These are phyloP conservation scores for Stereum hirsutum DNA, from an alignment of 1,284 basidiomycete species.

Conservation along the genomic window DNA sequence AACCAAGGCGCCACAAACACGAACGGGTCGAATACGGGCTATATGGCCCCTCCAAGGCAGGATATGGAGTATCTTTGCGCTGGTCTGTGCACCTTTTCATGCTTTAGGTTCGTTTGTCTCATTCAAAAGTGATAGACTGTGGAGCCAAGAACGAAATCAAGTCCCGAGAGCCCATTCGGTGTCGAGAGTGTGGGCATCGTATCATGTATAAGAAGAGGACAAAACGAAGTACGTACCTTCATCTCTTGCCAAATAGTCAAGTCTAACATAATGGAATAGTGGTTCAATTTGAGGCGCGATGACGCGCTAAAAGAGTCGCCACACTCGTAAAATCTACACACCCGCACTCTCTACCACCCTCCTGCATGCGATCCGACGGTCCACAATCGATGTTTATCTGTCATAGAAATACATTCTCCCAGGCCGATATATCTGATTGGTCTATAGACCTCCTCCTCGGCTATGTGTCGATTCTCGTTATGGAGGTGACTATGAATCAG, in stretches of 20 bases:
- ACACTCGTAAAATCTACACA: neutral
- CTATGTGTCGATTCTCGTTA: too few relatives aligned
- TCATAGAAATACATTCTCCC: too few relatives aligned
- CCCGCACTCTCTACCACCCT: neutral
- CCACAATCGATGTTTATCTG: too few relatives aligned
- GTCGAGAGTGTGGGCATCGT: conserved; percentile 94
- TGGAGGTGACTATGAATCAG: too few relatives aligned
- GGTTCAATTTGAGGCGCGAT: conserved; percentile 87
- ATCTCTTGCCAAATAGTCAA: conserved; percentile 10
- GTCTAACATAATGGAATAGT: conserved; percentile 30
- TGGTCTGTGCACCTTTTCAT: conserved; percentile 42
- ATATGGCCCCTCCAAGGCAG: conserved; percentile 33
- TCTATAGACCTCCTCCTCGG: too few relatives aligned
- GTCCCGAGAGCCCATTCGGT: conserved; percentile 91
- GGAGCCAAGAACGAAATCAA: conserved; percentile 91
- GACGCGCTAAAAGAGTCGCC: conserved; percentile 10
- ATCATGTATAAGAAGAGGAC: conserved; percentile 99
- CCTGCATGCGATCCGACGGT: neutral
- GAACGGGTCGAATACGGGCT: conserved; percentile 13
- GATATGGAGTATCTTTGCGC: conserved; percentile 92
- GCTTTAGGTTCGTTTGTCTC: conserved; percentile 6
- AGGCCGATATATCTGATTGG: too few relatives aligned
- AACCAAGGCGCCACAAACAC: conserved; percentile 21
- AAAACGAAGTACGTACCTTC: conserved; percentile 70
- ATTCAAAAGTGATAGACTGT: conserved; percentile 58